These are phyloP conservation scores for Corchorus capsularis DNA, from an alignment of 345 rosid genomes.

Conservation along the genomic window DNA sequence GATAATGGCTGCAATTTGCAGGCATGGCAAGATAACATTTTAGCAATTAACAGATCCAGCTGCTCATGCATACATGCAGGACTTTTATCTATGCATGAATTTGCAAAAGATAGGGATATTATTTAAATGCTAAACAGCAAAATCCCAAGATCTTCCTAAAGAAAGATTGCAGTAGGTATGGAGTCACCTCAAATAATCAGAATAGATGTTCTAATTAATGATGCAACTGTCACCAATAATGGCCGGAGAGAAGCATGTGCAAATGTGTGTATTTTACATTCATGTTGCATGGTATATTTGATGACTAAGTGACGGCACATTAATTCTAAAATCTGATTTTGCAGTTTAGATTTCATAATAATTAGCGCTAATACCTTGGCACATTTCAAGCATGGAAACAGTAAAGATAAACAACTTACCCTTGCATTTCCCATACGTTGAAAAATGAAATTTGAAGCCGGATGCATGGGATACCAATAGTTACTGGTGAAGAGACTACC, in stretches of 20 bases:
- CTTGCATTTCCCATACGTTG: background rate
- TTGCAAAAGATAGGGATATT: constrained; percentile 19
- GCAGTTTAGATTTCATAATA: background rate
- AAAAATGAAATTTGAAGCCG: background rate
- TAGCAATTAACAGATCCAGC: constrained; percentile 13
- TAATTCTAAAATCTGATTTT: background rate
- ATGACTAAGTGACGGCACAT: background rate
- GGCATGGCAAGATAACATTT: constrained; percentile 43
- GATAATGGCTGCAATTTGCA: constrained; percentile 19
- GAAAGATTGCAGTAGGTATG: background rate
- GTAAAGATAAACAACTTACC: no score
- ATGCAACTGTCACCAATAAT: background rate
- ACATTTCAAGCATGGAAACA: background rate
- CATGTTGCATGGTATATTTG: background rate
- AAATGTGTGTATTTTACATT: background rate
- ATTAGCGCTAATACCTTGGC: background rate
- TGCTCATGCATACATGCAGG: constrained; percentile 23
- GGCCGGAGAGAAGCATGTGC: background rate
- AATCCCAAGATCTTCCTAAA: background rate
- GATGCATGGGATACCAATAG: background rate
- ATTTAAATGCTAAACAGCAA: constrained; percentile 24
- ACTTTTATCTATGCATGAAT: constrained; percentile 21
- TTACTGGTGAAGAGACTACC: background rate
- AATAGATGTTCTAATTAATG: background rate
- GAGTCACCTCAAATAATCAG: background rate